A percentile compares a stretch with the other conserved stretches of the same genome.
Conservation (phyloP, 2,329 filamentous ascomycete genomes). For the Colletotrichum salicis region DNA sequence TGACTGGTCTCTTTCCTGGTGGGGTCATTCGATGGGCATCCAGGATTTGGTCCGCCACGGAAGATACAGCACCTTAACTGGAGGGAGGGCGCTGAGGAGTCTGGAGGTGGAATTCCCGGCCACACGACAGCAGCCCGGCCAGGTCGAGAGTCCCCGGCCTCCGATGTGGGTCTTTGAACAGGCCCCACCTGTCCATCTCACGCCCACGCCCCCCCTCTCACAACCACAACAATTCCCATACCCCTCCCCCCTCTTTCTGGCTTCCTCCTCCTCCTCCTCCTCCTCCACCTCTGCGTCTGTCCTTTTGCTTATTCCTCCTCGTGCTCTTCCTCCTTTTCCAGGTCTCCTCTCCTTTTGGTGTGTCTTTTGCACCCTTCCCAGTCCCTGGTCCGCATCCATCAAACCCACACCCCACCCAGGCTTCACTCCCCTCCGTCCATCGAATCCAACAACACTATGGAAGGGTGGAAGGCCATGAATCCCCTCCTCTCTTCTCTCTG, state of each 20-base stretch:
- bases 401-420: background rate
- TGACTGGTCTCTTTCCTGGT: slow-evolving; percentile 5
- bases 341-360: background rate
- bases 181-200: background rate
- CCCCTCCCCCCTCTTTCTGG: background rate
- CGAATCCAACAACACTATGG: background rate
- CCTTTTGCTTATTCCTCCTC: background rate
- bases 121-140: slow-evolving; percentile 23
- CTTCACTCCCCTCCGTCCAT: slow-evolving; percentile 15
- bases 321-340: background rate
- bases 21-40: background rate
- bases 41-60: background rate
- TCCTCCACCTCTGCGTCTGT: background rate
- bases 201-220: background rate
- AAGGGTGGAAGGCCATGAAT: background rate
- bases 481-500: background rate
- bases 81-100: background rate
- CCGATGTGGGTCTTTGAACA: background rate
- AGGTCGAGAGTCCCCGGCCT: slow-evolving; percentile 12
- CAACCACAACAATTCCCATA: background rate
- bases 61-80: background rate
- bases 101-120: slow-evolving; percentile 10
- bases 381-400: slow-evolving; percentile 20
- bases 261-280: background rate
- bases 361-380: background rate